These are phyloP conservation scores for Rhodotorula sphaerocarpa DNA, from an alignment of 768 basidiomycete genomes.

Conservation along the genomic window DNA sequence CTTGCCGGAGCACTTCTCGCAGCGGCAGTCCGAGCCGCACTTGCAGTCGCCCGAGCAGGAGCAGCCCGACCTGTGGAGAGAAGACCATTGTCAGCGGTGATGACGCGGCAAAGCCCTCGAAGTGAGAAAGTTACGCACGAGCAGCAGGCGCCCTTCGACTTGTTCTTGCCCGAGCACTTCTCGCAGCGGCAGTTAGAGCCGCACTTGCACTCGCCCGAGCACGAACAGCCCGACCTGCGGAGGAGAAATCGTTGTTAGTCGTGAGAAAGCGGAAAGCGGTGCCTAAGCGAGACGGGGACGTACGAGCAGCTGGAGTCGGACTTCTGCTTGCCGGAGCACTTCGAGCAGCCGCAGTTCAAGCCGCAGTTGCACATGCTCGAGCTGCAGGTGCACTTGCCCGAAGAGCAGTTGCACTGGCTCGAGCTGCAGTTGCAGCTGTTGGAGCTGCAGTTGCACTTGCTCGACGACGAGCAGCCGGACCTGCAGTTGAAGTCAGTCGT, in stretches of 20 bases:
- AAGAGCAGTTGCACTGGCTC: too few species aligned
- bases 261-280: too few species aligned
- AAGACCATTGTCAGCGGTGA: too few species aligned
- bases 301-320: too few species aligned
- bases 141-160: neutral
- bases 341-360: constrained; percentile 12
- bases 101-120: too few species aligned
- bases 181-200: constrained; percentile 19
- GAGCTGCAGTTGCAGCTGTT: too few species aligned
- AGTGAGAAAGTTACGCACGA: too few species aligned
- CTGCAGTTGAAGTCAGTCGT: too few species aligned
- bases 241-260: neutral
- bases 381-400: too few species aligned
- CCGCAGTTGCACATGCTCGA: constrained; percentile 15
- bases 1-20: neutral
- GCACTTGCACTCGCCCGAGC: constrained; percentile 16
- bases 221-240: neutral
- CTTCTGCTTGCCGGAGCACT: neutral
- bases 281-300: too few species aligned
- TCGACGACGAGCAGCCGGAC: too few species aligned
- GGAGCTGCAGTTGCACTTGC: too few species aligned
- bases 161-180: neutral
- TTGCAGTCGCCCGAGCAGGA: constrained; percentile 10
- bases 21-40: constrained; percentile 16
- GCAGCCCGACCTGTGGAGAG: neutral